Conservation (phyloP, 2,329 filamentous ascomycete genomes). For the Mariannaea elegans region DNA sequence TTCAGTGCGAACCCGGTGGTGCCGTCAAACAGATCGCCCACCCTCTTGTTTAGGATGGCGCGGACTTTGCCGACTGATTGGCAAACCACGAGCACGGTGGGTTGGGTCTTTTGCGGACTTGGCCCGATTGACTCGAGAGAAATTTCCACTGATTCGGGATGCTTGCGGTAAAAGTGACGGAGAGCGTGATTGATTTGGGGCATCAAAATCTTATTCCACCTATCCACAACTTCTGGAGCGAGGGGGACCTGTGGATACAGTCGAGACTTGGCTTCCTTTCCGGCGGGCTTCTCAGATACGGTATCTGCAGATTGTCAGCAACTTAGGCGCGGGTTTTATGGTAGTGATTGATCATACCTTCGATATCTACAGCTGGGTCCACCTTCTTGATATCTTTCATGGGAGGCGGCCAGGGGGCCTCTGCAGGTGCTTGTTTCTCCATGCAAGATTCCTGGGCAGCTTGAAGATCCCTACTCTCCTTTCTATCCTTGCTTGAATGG, state of each 20-base stretch:
- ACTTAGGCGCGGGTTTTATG: not conserved
- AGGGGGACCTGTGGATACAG: constrained; percentile 68
- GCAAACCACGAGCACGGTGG: constrained; percentile 81
- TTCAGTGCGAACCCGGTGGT: constrained; percentile 71
- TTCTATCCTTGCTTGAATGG: constrained; percentile 18
- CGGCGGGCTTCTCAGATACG: constrained; percentile 22
- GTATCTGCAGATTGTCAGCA: constrained; percentile 32
- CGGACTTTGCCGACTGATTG: constrained; percentile 78
- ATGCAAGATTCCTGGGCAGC: not conserved
- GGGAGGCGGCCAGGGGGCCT: not conserved
- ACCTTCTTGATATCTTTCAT: constrained; percentile 14
- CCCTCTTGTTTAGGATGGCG: constrained; percentile 73
- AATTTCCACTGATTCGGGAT: constrained; percentile 81
- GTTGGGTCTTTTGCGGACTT: constrained; percentile 69
- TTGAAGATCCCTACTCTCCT: constrained; percentile 28
- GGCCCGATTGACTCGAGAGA: constrained; percentile 79
- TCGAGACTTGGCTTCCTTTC: constrained; percentile 56
- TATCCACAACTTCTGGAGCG: constrained; percentile 69
- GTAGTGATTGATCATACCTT: constrained; percentile 25
- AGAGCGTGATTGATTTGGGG: constrained; percentile 77
- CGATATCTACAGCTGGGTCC: constrained; percentile 21
- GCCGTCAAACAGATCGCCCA: constrained; percentile 71
- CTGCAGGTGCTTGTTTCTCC: constrained; percentile 29
- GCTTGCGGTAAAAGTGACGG: constrained; percentile 74
- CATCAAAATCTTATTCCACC: constrained; percentile 77